Evolutionary conservation across 805 yeast species (phyloP).

Genomic region (Kodamaea kaohsiungensis): DNA sequence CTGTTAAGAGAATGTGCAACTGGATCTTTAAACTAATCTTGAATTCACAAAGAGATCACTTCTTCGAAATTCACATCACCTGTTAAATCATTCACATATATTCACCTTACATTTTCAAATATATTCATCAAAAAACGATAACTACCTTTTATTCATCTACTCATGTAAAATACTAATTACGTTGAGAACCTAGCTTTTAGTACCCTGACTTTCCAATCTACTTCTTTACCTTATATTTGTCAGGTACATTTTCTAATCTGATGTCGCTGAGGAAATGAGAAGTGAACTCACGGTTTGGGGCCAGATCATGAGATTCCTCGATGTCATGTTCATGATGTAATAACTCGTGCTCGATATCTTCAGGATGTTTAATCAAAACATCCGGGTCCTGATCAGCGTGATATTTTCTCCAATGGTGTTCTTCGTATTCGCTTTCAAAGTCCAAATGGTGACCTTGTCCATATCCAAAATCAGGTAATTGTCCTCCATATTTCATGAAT

Average conservation of each 20-base stretch:
- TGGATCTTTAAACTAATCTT: slow-evolving; percentile 13
- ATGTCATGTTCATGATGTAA: slow-evolving; percentile 85
- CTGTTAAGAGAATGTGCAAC: slow-evolving; percentile 68
- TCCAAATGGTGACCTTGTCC: slow-evolving; percentile 96
- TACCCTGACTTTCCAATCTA: background rate
- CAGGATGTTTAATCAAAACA: slow-evolving; percentile 76
- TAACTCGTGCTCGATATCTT: slow-evolving; percentile 85
- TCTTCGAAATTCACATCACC: no score
- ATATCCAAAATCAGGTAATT: slow-evolving; percentile 86
- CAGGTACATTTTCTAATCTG: slow-evolving; percentile 31
- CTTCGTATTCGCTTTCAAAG: slow-evolving; percentile 90
- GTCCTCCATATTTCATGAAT: slow-evolving; percentile 62
- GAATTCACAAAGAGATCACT: no score
- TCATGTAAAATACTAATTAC: background rate
- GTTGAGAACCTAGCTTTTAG: background rate
- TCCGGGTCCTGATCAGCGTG: slow-evolving; percentile 82
- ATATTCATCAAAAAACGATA: background rate
- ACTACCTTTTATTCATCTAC: background rate
- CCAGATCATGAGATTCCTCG: slow-evolving; percentile 49
- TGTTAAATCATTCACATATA: no score
- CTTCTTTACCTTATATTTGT: slow-evolving; percentile 23
- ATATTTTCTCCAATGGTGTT: slow-evolving; percentile 89
- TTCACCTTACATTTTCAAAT: background rate
- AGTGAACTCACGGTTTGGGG: slow-evolving; percentile 29
- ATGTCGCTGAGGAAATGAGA: slow-evolving; percentile 33